Percentiles rank a stretch among this genome's conserved stretches.
Conservation (phyloP, 768 basidiomycete genomes). For the Boletus barrowsii region DNA sequence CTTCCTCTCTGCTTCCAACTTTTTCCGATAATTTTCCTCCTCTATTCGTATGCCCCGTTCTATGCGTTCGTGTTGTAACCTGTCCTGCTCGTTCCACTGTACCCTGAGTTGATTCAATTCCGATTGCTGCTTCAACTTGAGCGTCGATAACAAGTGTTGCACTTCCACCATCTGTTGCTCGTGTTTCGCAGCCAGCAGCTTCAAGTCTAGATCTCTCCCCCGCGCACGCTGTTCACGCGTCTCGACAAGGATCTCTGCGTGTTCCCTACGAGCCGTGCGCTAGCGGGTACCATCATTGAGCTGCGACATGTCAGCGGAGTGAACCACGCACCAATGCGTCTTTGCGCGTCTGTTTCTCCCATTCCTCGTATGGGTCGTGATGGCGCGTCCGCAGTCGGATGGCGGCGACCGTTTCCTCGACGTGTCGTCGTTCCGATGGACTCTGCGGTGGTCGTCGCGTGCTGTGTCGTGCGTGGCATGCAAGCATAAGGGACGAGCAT, state of each 20-base stretch:
- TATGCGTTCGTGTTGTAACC: constrained; percentile 51
- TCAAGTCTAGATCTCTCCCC: constrained; percentile 11
- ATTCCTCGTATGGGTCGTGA: constrained; percentile 48
- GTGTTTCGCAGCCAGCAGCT: constrained; percentile 40
- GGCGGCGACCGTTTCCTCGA: constrained; percentile 46
- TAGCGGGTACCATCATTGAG: constrained; percentile 10
- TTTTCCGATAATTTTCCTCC: constrained; percentile 54
- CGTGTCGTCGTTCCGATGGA: constrained; percentile 32
- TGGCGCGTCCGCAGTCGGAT: constrained; percentile 43
- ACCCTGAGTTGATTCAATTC: constrained; percentile 45
- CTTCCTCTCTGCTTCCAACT: constrained; percentile 56
- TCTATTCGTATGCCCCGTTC: constrained; percentile 61
- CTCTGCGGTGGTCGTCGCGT: constrained; percentile 20
- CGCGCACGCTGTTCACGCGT: constrained; percentile 14
- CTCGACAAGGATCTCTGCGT: constrained; percentile 19
- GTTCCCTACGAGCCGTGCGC: constrained; percentile 39
- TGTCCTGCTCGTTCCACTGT: constrained; percentile 45
- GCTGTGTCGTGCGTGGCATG: constrained; percentile 12
- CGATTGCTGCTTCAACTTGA: constrained; percentile 44
- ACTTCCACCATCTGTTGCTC: constrained; percentile 54
- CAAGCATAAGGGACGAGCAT: not conserved
- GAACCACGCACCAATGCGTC: constrained; percentile 42
- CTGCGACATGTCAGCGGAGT: not conserved
- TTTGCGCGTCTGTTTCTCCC: constrained; percentile 45
- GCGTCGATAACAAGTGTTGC: constrained; percentile 38